Evolutionary conservation across 1,284 basidiomycete genomes (phyloP), one percentile per base, ranked within the genome.

Genomic region (Microbotryum lychnidis-dioicae): DNA sequence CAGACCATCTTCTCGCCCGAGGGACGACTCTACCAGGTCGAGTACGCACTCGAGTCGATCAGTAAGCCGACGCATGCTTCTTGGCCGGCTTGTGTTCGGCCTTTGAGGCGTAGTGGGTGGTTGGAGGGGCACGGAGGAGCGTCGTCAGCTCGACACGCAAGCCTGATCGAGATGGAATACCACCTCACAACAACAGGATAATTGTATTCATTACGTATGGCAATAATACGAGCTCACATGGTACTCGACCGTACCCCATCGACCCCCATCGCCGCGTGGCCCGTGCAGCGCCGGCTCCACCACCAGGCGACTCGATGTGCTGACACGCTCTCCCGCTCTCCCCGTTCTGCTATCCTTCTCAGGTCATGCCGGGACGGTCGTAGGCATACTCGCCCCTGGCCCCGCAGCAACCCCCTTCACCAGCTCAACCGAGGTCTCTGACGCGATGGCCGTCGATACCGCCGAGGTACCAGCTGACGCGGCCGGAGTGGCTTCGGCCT

Each of bases 351-450:
- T 20, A 45, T 31, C n/a, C 47, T 6, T 16, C 18, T 1, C 63
- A 69, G 68, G 65, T 54, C 70, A 73, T 57, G 71, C 71, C 37
- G 70, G 70, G 27, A 71, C 70, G 37, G 70, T 73, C 33, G 70
- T 73, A 18, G 71, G 71, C 44, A 72, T 73, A 47, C 66, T 73
- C 48, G 71, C 71, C 18, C 62, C 70, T 9, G 71, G 70, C 18
- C 66, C 71, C 6, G 68, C 69, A 7, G 68, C 68, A 46, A 68
- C 67, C 21, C 63, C 65, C 21, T 69, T 65, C 62, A 56, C 49
- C 23, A 52, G 64, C 42, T 57, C 60, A 2, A 31, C 57, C 54
- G 62, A 61, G 29, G 56, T 53, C 29, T 56, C 65, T 45, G 70
- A 72, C 54, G 66, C 65, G 37, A 69, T 70, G 65, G 61, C 68